phyloP scores from a whole-genome alignment of 2,329 filamentous ascomycete species.

The Monosporascus cannonballus region DNA sequence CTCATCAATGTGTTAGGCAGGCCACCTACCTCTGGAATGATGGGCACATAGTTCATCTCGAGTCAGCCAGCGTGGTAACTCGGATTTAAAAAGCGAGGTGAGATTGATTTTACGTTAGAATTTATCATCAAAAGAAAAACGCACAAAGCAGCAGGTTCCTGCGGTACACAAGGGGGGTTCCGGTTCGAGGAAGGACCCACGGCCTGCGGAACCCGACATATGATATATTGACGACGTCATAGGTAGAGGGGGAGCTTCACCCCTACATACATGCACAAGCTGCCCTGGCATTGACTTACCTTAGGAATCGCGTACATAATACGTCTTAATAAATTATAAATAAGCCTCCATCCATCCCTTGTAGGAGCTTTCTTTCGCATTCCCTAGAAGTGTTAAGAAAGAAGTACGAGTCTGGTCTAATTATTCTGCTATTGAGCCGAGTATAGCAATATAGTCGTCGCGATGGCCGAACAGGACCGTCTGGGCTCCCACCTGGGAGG shows the following conservation, averaged over 20 bases:
- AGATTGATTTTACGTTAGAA: too few relatives aligned
- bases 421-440: too few relatives aligned
- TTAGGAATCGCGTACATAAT: too few relatives aligned
- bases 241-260: not conserved
- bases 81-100: too few relatives aligned
- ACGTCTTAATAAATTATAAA: not conserved
- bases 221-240: slow-evolving; percentile 1
- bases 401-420: too few relatives aligned
- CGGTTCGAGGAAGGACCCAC: not conserved
- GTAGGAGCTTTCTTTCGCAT: not conserved
- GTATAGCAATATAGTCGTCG: not conserved
- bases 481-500: slow-evolving; percentile 8
- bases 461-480: slow-evolving; percentile 19
- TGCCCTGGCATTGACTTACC: not conserved
- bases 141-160: not conserved
- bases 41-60: too few relatives aligned
- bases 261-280: not conserved
- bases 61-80: too few relatives aligned
- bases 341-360: not conserved
- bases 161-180: not conserved
- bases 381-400: too few relatives aligned
- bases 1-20: too few relatives aligned
- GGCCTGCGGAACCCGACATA: not conserved
- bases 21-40: too few relatives aligned
- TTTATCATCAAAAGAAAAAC: too few relatives aligned